Evolutionary conservation across 768 basidiomycete species (phyloP), one percentile per base, ranked within the genome.

Genomic region (Daedaleopsis nitida): DNA sequence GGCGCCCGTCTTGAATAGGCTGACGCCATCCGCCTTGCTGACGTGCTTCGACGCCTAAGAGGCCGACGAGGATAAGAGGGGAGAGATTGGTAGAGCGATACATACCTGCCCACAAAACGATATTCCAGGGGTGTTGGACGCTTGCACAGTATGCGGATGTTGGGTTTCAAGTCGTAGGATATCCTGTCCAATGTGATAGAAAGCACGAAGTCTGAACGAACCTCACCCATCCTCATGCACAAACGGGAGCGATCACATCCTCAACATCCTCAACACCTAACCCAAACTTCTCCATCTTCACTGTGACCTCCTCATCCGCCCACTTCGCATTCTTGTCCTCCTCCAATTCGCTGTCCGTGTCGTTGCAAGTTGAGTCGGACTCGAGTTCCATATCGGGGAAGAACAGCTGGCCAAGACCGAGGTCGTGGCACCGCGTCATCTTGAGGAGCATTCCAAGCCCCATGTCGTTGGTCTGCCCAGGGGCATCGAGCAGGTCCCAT

Each of bases 371-470:
- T 23, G 39, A 48, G 14, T 54, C 61, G 10, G 58, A 59, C 47
- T 67, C 70, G 2, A 69, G 5, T 6, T 67, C 69, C 27, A 72
- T 34, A 19, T 71, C 72, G 0, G 73, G 73, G 52, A 74, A 70
- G 63, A 74, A 72, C 14, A 92, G 69, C 72, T 91, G 88, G 21
- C 80, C 87, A 13, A 92, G 78, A 0, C 89, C 91, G 59, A 92
- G 75, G 73, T 92, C 90, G 60, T 85, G 80, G 42, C 91, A 74
- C 49, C 91, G 79, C 21, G 89, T 87, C 90, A 92, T 91, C 69
- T 83, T 85, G 48, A 92, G 80, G 10, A 92, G 72, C 81, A 91
- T 80, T 21, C 86, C 78, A 32, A 92, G 75, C 1, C 77, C 77
- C 6, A 74, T 69, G 51, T 79, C 77, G 4, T 76, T 72, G 23